Evolutionary conservation across 73 alveolate species (phyloP).

Genomic region (Paramecium caudatum): DNA sequence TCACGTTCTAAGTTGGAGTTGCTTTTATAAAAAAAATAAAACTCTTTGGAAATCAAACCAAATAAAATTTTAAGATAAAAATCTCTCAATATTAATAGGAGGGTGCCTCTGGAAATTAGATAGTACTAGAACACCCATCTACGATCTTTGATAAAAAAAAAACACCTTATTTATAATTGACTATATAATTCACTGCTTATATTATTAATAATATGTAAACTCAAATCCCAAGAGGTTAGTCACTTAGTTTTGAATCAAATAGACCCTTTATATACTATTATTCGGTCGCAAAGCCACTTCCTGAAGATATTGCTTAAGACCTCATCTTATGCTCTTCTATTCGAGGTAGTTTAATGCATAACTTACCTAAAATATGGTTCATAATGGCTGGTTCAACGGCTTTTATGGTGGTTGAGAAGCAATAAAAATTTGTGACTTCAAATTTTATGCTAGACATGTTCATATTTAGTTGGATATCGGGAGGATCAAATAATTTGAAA

Average conservation of each 20-base stretch:
- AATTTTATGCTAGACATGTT: constrained; percentile 13
- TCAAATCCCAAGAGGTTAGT: constrained; percentile 46
- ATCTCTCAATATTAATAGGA: neutral
- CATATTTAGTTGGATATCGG: neutral
- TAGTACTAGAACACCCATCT: constrained; percentile 2
- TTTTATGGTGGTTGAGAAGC: neutral
- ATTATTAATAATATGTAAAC: no score
- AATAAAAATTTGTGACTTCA: neutral
- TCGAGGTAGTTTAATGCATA: neutral
- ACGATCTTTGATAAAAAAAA: no score
- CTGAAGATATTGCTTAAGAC: neutral
- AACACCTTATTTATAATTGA: no score
- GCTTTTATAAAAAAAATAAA: neutral
- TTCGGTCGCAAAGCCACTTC: constrained; percentile 4
- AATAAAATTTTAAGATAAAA: neutral
- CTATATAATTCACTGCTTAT: no score
- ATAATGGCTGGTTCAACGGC: constrained; percentile 33
- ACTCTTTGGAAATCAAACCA: neutral
- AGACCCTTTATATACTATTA: constrained; percentile 35
- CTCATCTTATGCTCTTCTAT: neutral
- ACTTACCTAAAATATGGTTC: constrained; percentile 2
- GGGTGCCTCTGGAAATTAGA: neutral
- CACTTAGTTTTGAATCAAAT: constrained; percentile 35
- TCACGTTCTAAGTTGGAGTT: neutral
- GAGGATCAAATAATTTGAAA: neutral